These are phyloP conservation scores for Ilyonectria destructans DNA, from an alignment of 2,329 filamentous ascomycete species.

Conservation along the genomic window DNA sequence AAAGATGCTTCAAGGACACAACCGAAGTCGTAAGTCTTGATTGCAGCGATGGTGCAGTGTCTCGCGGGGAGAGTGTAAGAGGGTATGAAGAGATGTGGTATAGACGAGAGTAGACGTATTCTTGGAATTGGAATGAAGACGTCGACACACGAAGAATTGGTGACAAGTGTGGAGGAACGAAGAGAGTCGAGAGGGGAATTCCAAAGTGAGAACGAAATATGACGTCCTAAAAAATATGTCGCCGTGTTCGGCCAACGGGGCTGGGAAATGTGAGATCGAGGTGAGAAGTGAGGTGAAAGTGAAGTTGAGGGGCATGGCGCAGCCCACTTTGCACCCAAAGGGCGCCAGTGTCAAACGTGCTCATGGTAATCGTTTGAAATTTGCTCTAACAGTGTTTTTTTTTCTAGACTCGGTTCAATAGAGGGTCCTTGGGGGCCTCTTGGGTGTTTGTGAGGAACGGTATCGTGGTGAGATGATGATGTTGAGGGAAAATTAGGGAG, in stretches of 20 bases:
- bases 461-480: background rate
- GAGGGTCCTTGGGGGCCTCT: background rate
- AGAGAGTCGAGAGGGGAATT: background rate
- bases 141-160: background rate
- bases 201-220: background rate
- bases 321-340: background rate
- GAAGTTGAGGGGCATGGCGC: background rate
- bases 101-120: background rate
- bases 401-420: background rate
- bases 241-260: background rate
- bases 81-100: background rate
- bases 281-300: slow-evolving; percentile 2
- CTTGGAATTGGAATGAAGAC: background rate
- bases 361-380: background rate
- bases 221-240: background rate
- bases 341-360: background rate
- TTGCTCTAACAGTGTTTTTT: background rate
- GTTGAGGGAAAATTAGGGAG: background rate
- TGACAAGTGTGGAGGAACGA: background rate
- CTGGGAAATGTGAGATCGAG: slow-evolving; percentile 4
- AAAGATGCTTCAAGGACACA: background rate
- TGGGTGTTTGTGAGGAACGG: background rate
- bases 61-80: background rate
- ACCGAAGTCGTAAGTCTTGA: background rate
- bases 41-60: background rate